Evolutionary conservation across 169 alveolate genomes (phyloP), one percentile per base, ranked within the genome.

Genomic region (Plasmodium ovale): DNA sequence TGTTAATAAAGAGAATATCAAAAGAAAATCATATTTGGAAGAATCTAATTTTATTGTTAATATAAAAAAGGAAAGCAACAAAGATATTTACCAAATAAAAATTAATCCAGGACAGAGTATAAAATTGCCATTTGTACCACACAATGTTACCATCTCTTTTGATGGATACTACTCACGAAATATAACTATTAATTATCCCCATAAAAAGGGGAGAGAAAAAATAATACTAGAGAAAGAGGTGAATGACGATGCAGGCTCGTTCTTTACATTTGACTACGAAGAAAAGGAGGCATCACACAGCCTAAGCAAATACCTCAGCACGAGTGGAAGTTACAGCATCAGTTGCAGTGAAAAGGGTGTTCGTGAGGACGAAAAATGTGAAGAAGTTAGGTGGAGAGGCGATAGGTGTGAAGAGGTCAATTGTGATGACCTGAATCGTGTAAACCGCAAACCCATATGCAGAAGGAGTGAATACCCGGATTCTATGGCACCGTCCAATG

Each of bases 91-190:
- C 19, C 72, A 67, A 67, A 64, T 82, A 33, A 64, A 33, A 71
- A 82, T 82, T 67, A 35, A 67, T 54, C 90, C 90, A 7, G 90
- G 90, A 56, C 90, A 82, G 67, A 82, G 73, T 49, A 82, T 82
- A 23, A 82, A 68, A 39, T 59, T 82, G 9, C 90, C 90, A 3
- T 82, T 82, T 60, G 19, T 59, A 19, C 90, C 84, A 19, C 31
- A 21, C 47, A 82, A 51, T 49, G 42, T 68, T 12, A 82, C 31
- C 27, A 82, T 82, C 9, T 82, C 85, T 2, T 82, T 82, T 65
- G 90, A 82, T 56, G 90, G 90, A 5, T 82, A 82, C 47, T 39
- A 82, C 53, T 82, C 90, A 12, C 29, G 49, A 27, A 65, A 42
- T 68, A 82, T 82, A 12, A 67, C 64, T 21, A 82, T 82, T 44